Conservation (phyloP, 768 basidiomycete species). For the Rossbeevera mucosa region DNA sequence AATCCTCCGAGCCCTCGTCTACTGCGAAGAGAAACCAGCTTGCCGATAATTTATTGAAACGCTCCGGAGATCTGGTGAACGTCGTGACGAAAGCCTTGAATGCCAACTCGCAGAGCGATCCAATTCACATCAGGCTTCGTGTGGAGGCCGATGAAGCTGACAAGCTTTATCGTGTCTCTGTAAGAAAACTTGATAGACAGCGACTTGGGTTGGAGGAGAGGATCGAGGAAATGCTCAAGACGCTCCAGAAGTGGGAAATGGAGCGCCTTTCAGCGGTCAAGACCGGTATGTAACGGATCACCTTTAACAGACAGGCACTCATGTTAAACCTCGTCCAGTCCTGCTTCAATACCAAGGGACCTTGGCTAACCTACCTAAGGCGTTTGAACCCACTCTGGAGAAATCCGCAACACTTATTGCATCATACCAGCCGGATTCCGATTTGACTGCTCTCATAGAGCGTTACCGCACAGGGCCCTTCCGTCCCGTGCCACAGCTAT, state of each 20-base stretch:
- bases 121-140: conserved; percentile 63
- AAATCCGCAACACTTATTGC: conserved; percentile 72
- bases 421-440: conserved; percentile 84
- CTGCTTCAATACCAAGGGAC: conserved; percentile 86
- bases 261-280: conserved; percentile 83
- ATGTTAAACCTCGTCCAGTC: conserved; percentile 38
- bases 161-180: conserved; percentile 68
- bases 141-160: conserved; percentile 81
- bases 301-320: neutral
- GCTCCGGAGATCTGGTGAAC: conserved; percentile 63
- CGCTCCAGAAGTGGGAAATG: conserved; percentile 79
- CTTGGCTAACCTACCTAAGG: conserved; percentile 64
- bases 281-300: conserved; percentile 48
- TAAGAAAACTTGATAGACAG: conserved; percentile 80
- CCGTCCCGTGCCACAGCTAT: conserved; percentile 79
- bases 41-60: conserved; percentile 59
- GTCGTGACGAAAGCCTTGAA: conserved; percentile 71
- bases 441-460: conserved; percentile 83
- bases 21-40: conserved; percentile 32
- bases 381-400: conserved; percentile 59
- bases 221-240: conserved; percentile 77
- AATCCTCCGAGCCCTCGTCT: conserved; percentile 20
- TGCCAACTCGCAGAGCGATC: conserved; percentile 47
- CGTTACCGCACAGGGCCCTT: conserved; percentile 92
- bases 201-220: conserved; percentile 82